Percentiles rank a stretch among this genome's conserved stretches.
Evolutionary conservation across 805 yeast genomes (phyloP).

Genomic region (Millerago galiae): DNA sequence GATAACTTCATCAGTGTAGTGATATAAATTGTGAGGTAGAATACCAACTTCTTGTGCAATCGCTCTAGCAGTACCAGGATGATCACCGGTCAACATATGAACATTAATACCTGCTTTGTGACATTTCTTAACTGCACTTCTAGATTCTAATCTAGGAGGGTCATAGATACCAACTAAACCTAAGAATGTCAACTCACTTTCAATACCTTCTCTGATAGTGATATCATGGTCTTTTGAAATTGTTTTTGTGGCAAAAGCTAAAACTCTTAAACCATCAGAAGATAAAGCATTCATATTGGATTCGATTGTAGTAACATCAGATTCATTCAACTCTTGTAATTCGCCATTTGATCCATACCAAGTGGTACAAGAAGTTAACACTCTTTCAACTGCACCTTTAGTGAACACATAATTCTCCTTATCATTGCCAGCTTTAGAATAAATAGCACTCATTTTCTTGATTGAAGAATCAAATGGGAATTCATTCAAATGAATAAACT

Average conservation of each 20-base stretch:
- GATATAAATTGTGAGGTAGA: constrained; percentile 52
- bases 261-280: constrained; percentile 61
- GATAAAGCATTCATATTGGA: constrained; percentile 54
- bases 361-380: constrained; percentile 46
- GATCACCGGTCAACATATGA: constrained; percentile 80
- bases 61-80: constrained; percentile 70
- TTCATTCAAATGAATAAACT: constrained; percentile 44
- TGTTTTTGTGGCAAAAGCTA: constrained; percentile 55
- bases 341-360: constrained; percentile 38
- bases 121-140: constrained; percentile 56
- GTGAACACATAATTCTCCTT: constrained; percentile 36
- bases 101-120: constrained; percentile 74
- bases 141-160: constrained; percentile 70
- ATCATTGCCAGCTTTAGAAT: constrained; percentile 28
- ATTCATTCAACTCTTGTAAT: constrained; percentile 32
- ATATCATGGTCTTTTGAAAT: constrained; percentile 26
- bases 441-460: constrained; percentile 67
- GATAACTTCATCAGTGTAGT: constrained; percentile 50
- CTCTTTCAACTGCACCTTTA: constrained; percentile 75
- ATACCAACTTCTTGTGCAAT: constrained; percentile 81
- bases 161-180: constrained; percentile 77
- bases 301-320: constrained; percentile 38
- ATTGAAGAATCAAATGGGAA: constrained; percentile 71
- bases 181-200: constrained; percentile 45
- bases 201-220: constrained; percentile 40